Evolutionary conservation across 306 rosid genomes (phyloP), one percentile per base, ranked within the genome.

Genomic region (Malus sieversii): DNA sequence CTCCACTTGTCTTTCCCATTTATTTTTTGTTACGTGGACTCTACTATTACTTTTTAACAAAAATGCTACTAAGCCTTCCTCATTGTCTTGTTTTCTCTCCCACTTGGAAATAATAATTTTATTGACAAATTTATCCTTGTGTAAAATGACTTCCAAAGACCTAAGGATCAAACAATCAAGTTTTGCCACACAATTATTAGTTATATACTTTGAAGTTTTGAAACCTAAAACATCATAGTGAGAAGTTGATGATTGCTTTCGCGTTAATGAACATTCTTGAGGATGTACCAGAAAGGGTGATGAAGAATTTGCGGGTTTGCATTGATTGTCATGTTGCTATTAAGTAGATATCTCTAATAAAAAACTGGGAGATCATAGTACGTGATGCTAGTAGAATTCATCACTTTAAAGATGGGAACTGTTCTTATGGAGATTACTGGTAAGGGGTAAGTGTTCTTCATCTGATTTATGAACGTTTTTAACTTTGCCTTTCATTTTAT

Each of bases 341-440:
- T 63, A 94, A 89, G 84, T 85, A 79, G 84, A 86, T 92, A 73
- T 85, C 97, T 53, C 79, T 80, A 78, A 83, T 90, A 2, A 85
- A 79, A 83, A 35, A 35, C 53, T 27, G 78, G 53, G 96, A 92
- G 75, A 86, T 92, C 68, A 76, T 83, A 53, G 85, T 89, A 27
- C 76, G 93, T 18, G 93, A 95, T 71, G 70, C 91, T 18, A 88
- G 88, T 84, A 84, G 96, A 86, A 90, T 95, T 87, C 96, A 95
- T 85, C 96, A 94, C 87, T 92, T 95, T 72, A 86, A 84, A 81
- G 71, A 84, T 45, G 97, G 96, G 12, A 63, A 70, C 75, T 90
- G 92, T 79, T 95, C 97, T 73, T 92, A 96, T 73, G 84, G 98
- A 77, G 90, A 90, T 79, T 92, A 88, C 80, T 89, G 97, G 97